Evolutionary conservation across 352 stramenopile genomes (phyloP).

Genomic region (Phytophthora sansomeana): DNA sequence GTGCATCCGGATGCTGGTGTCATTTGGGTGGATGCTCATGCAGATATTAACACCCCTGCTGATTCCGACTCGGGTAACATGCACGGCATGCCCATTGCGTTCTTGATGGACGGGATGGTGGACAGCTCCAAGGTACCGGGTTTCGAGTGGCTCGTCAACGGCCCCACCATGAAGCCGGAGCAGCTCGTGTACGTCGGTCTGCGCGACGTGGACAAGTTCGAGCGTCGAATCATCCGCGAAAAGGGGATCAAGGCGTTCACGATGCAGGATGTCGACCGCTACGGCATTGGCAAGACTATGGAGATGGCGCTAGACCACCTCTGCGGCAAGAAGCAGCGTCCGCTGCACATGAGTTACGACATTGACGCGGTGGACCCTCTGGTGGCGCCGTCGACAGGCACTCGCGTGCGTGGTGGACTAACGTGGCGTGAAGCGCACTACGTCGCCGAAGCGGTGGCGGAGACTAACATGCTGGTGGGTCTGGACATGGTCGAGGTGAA

Average conservation of each 20-base stretch:
- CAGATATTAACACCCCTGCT: constrained; percentile 97
- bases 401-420: constrained; percentile 94
- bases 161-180: constrained; percentile 75
- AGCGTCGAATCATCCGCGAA: constrained; percentile 92
- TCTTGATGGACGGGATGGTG: constrained; percentile 94
- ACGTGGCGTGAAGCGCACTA: constrained; percentile 98
- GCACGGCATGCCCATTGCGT: constrained; percentile 97
- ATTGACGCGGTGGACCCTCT: constrained; percentile 98
- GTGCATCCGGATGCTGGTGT: constrained; percentile 93
- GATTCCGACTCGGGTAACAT: constrained; percentile 95
- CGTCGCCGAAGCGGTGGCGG: constrained; percentile 93
- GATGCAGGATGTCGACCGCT: constrained; percentile 97
- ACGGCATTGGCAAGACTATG: constrained; percentile 97
- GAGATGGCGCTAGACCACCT: constrained; percentile 97
- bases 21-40: constrained; percentile 98
- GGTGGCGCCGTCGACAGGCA: constrained; percentile 96
- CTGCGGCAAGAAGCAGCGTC: constrained; percentile 83
- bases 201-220: constrained; percentile 93
- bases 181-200: constrained; percentile 97
- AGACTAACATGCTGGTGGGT: constrained; percentile 89
- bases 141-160: constrained; percentile 93
- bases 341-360: constrained; percentile 97
- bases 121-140: constrained; percentile 91
- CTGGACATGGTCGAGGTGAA: constrained; percentile 98
- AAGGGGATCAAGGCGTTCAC: constrained; percentile 96